These are phyloP conservation scores for Coemansia pectinata DNA, from an alignment of 192 early-diverging fungal species.

Conservation along the genomic window DNA sequence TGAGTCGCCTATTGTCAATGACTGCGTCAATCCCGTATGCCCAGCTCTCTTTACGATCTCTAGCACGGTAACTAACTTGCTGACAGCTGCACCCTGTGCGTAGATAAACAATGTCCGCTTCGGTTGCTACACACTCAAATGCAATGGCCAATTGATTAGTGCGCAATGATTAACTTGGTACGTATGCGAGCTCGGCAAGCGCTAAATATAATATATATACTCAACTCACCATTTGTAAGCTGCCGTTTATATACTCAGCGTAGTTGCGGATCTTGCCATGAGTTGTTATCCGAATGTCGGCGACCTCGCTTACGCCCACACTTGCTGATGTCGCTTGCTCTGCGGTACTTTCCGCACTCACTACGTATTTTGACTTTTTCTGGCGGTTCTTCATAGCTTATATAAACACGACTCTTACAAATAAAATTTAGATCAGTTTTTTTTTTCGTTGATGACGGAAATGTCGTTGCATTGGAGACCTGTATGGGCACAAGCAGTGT, in stretches of 20 bases:
- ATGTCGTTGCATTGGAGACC: no score
- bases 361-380: conserved; percentile 17
- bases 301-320: not conserved
- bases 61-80: conserved; percentile 40
- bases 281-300: conserved; percentile 42
- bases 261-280: conserved; percentile 45
- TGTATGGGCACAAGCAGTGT: no score
- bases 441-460: no score
- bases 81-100: conserved; percentile 38
- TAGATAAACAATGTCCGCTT: conserved; percentile 16
- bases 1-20: conserved; percentile 19
- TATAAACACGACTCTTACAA: not conserved
- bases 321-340: not conserved
- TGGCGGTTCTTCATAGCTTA: conserved; percentile 8
- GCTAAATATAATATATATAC: not conserved
- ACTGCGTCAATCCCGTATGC: not conserved
- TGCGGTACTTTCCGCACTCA: not conserved
- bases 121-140: not conserved
- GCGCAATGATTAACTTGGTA: no score
- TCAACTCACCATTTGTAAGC: conserved; percentile 10
- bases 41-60: conserved; percentile 40
- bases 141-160: not conserved
- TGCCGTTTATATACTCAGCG: conserved; percentile 15
- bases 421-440: not conserved
- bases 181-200: no score